These are phyloP conservation scores for Marchantia polymorpha DNA, from an alignment of 225 moss, liverwort and hornwort genomes.

Conservation along the genomic window DNA sequence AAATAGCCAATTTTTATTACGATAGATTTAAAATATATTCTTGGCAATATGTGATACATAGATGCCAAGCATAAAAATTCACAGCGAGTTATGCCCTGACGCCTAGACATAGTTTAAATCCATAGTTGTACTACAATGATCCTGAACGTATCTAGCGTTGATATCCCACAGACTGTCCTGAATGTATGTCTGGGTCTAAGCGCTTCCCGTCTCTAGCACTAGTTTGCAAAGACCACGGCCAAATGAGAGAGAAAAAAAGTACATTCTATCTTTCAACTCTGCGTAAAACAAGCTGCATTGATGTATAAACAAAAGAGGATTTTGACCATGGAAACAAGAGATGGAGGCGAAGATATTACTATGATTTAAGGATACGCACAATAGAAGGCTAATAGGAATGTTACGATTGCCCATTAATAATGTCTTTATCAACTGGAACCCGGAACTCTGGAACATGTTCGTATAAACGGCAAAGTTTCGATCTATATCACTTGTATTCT, in stretches of 20 bases:
- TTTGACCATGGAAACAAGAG: background rate
- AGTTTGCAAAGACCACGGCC: slow-evolving; percentile 36
- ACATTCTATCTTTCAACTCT: background rate
- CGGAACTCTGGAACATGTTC: slow-evolving; percentile 74
- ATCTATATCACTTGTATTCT: slow-evolving; percentile 92
- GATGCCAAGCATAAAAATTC: too few species aligned
- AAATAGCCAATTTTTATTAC: too few species aligned
- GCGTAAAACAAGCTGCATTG: background rate
- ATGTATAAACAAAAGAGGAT: background rate
- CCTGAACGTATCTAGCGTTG: too few species aligned
- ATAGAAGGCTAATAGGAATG: slow-evolving; percentile 76
- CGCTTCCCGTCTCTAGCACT: slow-evolving; percentile 94
- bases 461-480: slow-evolving; percentile 77
- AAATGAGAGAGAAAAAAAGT: background rate
- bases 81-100: too few species aligned
- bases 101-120: too few species aligned
- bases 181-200: slow-evolving; percentile 84
- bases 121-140: too few species aligned
- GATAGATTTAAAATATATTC: too few species aligned
- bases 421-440: slow-evolving; percentile 75
- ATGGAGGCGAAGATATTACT: slow-evolving; percentile 9
- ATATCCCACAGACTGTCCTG: slow-evolving; percentile 91
- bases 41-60: too few species aligned
- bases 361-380: slow-evolving; percentile 81
- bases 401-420: slow-evolving; percentile 83